Evolutionary conservation across 352 stramenopile species (phyloP), one percentile per base, ranked within the genome.

Genomic region (Globisporangium polare): DNA sequence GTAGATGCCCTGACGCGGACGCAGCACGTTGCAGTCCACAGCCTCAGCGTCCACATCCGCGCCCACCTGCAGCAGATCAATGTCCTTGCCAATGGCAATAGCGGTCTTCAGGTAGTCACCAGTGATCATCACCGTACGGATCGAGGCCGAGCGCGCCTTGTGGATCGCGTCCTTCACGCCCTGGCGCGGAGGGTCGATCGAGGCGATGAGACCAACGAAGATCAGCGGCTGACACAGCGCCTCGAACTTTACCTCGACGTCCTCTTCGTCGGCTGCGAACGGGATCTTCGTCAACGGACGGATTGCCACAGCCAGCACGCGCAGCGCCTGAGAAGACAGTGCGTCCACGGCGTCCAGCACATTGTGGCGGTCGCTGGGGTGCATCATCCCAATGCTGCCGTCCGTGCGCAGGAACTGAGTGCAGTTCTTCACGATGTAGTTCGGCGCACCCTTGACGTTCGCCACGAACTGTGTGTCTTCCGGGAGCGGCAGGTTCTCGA

Each of bases 21-120:
- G 80, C 18, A 89, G 58, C 5, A 82, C 64, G 35, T 71, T 84
- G 63, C 96, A 86, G 46, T 87, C 88, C 35, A 90, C 69, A 33
- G 89, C 88, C 58, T 83, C 68, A 17, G 64, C 53, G 12, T 78
- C 71, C 8, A 46, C 66, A 74, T 80, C 84, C 69, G 60, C 83
- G 17, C 58, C 68, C 15, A 52, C 29, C 35, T 67, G 42, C 9
- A 98, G 69, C 59, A 99, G 87, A 6, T 93, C 94, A 69, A 98
- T 92, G 64, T 96, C 69, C 53, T 80, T 79, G 2, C 90, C 95
- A 62, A 99, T 98, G 2, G 94, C 92, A 6, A 97, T 64, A 9
- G 95, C 96, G 20, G 96, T 99, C 69, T 98, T 95, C 45, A 97
- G 79, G 24, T 95, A 93, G 77, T 99, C 96, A 31, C 95, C 95